phyloP scores from a whole-genome alignment of 169 alveolate genomes.

The Cryptosporidium sp. region DNA sequence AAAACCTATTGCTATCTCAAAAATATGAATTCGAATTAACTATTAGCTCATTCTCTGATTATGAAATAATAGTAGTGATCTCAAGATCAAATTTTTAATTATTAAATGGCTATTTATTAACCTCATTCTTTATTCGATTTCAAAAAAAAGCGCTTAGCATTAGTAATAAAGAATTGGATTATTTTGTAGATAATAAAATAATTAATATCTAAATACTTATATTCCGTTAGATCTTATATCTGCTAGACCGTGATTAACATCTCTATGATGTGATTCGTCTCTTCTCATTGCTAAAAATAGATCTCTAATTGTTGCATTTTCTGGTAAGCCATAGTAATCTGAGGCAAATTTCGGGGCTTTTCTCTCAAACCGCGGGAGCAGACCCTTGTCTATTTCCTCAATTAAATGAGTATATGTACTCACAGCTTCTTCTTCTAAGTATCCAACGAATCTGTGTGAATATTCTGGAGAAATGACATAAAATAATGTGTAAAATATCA shows the following conservation, averaged over 20 bases:
- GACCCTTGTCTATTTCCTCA: constrained; percentile 75
- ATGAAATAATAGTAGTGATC: neutral
- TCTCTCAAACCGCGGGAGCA: constrained; percentile 54
- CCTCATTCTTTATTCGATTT: neutral
- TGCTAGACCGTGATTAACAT: constrained; percentile 47
- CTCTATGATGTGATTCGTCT: constrained; percentile 85
- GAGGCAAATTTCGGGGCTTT: constrained; percentile 77
- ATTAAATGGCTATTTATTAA: neutral
- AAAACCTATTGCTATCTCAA: neutral
- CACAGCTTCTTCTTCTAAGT: constrained; percentile 85
- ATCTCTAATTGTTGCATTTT: constrained; percentile 81
- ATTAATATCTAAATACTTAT: neutral
- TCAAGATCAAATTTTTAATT: neutral
- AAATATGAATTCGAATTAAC: neutral
- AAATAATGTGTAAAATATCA: constrained; percentile 76
- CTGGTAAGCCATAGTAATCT: constrained; percentile 79
- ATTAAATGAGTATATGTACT: constrained; percentile 80
- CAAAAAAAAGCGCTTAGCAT: neutral
- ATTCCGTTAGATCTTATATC: neutral
- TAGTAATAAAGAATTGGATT: neutral
- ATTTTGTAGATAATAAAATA: neutral
- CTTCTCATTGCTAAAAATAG: constrained; percentile 81
- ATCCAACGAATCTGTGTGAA: constrained; percentile 84
- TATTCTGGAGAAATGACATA: constrained; percentile 81
- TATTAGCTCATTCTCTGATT: neutral